Base-by-base conservation (phyloP, 1,284 basidiomycete species). In the Serendipita sp. region DNA sequence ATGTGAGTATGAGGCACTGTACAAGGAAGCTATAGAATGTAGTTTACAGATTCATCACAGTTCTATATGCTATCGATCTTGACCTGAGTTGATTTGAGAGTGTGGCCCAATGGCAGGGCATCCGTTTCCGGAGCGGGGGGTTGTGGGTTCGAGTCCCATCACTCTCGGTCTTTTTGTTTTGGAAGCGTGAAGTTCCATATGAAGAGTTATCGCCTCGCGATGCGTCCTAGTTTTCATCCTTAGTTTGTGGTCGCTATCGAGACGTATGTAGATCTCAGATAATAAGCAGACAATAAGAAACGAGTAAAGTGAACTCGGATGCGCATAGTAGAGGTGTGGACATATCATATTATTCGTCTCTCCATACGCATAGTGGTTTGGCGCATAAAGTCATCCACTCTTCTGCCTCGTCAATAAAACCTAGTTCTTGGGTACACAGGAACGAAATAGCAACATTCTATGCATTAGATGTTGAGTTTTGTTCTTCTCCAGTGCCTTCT, bases 401-500 rank as follows among this genome's bases (percentile, higher is more conserved):
- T 13, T 13, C 38, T 41, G 38, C 2, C 13, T 41, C 38, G 38
- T 41, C 38, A 41, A 41, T 6, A 41, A 41, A 41, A 13, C 13
- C 38, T 13, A 13, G 38, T 6, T 41, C 38, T 13, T 41, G 38
- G 38, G 38, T 5, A 41, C 13, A 29, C 45, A 49, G n/a, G 45
- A 49, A 29, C n/a, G n/a, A 17, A 49, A 49, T n/a, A 22, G 17
- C 45, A 49, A 58, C 53, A 10, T 29, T 29, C 49, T 15, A 26
- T 30, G 26, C 30, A 68, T 82, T 85, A 93, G 76, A 93, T 86
- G 81, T 93, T 93, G 78, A 93, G 84, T 79, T 93, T 93, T 67
- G 91, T 93, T 77, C 91, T 87, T 74, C 91, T 84, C 91, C 91
- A 94, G 81, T 93, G 91, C 74, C 91, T 86, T 69, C 91, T 83